Percentiles rank a stretch among this genome's conserved stretches.
Evolutionary conservation across 306 rosid genomes (phyloP).

Genomic region (Cucurbita moschata): DNA sequence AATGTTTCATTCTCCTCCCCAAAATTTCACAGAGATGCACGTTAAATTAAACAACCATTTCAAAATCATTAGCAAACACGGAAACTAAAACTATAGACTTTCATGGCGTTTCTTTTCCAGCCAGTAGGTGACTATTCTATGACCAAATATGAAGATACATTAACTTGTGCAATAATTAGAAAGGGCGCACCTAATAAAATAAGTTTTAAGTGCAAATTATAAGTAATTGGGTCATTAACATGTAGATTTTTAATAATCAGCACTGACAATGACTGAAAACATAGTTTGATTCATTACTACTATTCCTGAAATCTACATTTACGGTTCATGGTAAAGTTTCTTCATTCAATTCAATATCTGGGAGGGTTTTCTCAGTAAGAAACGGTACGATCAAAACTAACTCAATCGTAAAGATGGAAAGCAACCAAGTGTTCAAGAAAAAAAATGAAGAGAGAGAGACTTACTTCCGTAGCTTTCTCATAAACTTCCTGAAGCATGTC

Average conservation of each 20-base stretch:
- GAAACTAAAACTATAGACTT: no score
- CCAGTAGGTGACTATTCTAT: neutral
- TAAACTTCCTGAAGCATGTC: constrained; percentile 42
- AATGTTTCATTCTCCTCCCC: no score
- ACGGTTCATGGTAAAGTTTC: neutral
- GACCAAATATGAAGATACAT: neutral
- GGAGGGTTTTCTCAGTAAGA: neutral
- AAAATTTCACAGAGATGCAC: no score
- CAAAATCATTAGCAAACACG: no score
- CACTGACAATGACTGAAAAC: neutral
- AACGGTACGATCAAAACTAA: neutral
- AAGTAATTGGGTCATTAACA: neutral
- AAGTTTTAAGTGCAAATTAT: neutral
- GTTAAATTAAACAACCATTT: no score
- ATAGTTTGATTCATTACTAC: neutral
- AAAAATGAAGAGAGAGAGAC: constrained; percentile 6
- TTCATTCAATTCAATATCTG: neutral
- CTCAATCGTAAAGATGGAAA: neutral
- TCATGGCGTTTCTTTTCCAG: neutral
- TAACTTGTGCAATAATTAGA: neutral
- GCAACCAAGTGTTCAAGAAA: neutral
- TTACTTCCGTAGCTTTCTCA: constrained; percentile 42
- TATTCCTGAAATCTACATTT: no score
- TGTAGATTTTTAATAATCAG: neutral
- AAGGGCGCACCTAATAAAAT: neutral